Conservation (phyloP, 352 stramenopile genomes). For the Pythium rhizo-oryzae region DNA sequence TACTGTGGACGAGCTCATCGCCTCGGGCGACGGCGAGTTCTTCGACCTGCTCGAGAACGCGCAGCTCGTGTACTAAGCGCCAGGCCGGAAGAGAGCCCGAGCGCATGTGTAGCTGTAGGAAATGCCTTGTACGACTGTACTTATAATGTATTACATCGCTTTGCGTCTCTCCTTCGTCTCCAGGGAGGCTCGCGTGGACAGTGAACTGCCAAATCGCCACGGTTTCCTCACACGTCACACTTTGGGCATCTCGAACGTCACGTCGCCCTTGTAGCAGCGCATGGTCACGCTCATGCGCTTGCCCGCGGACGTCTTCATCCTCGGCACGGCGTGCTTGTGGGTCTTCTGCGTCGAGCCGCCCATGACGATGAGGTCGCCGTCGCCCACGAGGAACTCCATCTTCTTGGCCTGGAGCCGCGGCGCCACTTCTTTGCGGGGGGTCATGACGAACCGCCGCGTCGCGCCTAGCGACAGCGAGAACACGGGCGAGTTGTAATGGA, state of each 20-base stretch:
- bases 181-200: too few relatives aligned
- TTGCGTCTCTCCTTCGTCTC: too few relatives aligned
- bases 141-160: neutral
- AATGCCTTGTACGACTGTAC: neutral
- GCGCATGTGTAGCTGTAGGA: neutral
- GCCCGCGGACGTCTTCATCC: constrained; percentile 49
- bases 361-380: constrained; percentile 85
- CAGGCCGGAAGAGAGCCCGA: neutral
- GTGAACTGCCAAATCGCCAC: too few relatives aligned
- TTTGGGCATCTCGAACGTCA: constrained; percentile 4
- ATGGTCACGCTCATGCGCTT: constrained; percentile 61
- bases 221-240: neutral
- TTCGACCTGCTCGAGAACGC: constrained; percentile 34
- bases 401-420: constrained; percentile 16
- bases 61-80: constrained; percentile 29
- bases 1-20: constrained; percentile 26
- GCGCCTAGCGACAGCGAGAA: constrained; percentile 69
- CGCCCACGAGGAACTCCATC: constrained; percentile 60
- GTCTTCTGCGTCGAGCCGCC: constrained; percentile 74
- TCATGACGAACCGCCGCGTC: constrained; percentile 72
- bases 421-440: constrained; percentile 33
- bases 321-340: constrained; percentile 84
- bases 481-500: constrained; percentile 63
- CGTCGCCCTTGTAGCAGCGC: constrained; percentile 45
- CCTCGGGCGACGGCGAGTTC: constrained; percentile 29